A percentile compares a stretch with the other conserved stretches of the same genome.
Conservation (phyloP, 2,329 filamentous ascomycete genomes). For the Aspergillus sp. region DNA sequence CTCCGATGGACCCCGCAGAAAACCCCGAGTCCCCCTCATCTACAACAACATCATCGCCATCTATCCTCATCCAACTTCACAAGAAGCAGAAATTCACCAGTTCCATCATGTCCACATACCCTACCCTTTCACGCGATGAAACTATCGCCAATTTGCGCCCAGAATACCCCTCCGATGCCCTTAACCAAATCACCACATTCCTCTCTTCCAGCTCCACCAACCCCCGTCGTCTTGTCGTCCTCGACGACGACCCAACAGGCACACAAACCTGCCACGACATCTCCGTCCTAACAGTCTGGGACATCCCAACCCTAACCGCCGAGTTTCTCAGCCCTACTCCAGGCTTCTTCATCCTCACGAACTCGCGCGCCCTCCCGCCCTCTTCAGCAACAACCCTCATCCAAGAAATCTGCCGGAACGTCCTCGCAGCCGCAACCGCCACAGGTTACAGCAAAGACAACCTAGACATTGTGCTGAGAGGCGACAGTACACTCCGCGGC, state of each 20-base stretch:
- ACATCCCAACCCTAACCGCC: slow-evolving; percentile 41
- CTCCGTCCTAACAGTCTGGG: slow-evolving; percentile 56
- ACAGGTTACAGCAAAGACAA: slow-evolving; percentile 27
- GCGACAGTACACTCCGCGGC: slow-evolving; percentile 58
- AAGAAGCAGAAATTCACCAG: neutral
- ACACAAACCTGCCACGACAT: slow-evolving; percentile 63
- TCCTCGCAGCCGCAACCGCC: slow-evolving; percentile 46
- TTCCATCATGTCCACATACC: slow-evolving; percentile 24
- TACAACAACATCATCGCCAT: neutral
- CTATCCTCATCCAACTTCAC: neutral
- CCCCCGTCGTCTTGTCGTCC: slow-evolving; percentile 33
- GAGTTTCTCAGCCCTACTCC: slow-evolving; percentile 45
- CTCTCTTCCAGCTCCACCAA: slow-evolving; percentile 24
- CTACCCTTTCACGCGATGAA: slow-evolving; percentile 23
- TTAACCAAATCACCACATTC: slow-evolving; percentile 30
- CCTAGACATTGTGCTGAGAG: slow-evolving; percentile 57
- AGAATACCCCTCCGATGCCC: slow-evolving; percentile 29
- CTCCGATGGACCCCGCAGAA: slow-evolving; percentile 5
- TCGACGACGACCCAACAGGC: slow-evolving; percentile 60
- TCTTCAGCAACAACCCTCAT: slow-evolving; percentile 50
- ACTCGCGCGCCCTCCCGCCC: slow-evolving; percentile 57
- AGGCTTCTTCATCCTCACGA: slow-evolving; percentile 63
- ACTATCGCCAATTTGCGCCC: slow-evolving; percentile 29
- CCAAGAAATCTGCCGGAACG: slow-evolving; percentile 51
- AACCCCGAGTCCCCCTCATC: neutral